Base-by-base conservation (phyloP, 2,329 filamentous ascomycete species). In the Beauveria scarabaeidicola region DNA sequence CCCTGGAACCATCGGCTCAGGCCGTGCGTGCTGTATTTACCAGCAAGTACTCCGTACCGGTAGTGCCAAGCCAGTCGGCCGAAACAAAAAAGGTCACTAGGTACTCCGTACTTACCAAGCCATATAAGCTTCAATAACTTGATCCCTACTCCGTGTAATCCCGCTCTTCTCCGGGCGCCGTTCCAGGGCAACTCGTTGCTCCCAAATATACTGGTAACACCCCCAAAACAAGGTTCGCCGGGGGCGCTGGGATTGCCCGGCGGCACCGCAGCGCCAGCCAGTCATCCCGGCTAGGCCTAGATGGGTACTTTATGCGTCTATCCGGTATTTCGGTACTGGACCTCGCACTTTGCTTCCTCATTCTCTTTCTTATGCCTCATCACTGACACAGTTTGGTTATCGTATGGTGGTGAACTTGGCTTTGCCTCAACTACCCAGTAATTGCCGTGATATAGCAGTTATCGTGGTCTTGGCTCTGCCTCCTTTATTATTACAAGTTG, bases 1-100 rank as follows among this genome's bases (percentile, higher is more conserved):
- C 50, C 29, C 29, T 52, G 50, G 50, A 52, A 52, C 17, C 32
- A 41, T 52, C 51, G 51, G 51, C 51, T 52, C 51, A 27, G 51
- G 51, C 51, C 51, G 51, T 21, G 32, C 32, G 32, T 36, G 32
- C 11, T 36, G 32, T 36, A 5, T 36, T 29, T 36, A 13, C 32
- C 32, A 36, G 32, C 32, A 36, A 36, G 51, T 27, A 40, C 23
- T 32, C 7, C 25, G 32, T 5, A 11, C 11, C 40, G 8, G n/a
- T 17, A 36, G 13, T 41, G 51, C 36, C 48, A 38, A 32, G 29
- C 11, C 32, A 13, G 32, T 11, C 32, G 11, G 32, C 32, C 19
- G n/a, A 52, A 41, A 52, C n/a, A 52, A 52, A 36, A 7, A 25
- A n/a, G n/a, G n/a, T n/a, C n/a, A n/a, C n/a, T n/a, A n/a, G n/a